Evolutionary conservation across 2,329 filamentous ascomycete genomes (phyloP), one percentile per base, ranked within the genome.

Genomic region (Colletotrichum tropicale): DNA sequence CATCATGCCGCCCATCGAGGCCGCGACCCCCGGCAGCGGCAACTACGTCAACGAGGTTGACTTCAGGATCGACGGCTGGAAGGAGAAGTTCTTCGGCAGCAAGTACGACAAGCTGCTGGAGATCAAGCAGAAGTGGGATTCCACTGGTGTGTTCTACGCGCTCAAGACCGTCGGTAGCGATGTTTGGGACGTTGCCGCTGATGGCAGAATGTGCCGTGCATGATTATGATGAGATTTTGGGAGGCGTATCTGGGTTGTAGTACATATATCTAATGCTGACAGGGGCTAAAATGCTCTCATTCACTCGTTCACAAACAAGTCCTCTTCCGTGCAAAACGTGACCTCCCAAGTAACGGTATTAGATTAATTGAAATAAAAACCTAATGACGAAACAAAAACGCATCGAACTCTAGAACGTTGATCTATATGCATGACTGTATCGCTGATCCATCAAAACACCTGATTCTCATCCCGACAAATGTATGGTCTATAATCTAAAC

Each of bases 41-140:
- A 83, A 86, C 6, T 90, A 90, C 76, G 80, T 88, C 79, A 90
- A 89, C 76, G 90, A 92, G 83, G 87, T 84, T 4, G 87, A 91
- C 79, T 86, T 88, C 56, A 83, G 85, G 74, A 84, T 90, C 79
- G 85, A 84, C 2, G 78, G 87, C 70, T 90, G 84, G 79, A 82
- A 88, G 78, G 78, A 85, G 34, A 82, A 80, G 4, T 90, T 90
- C 81, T 90, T 85, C 78, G 89, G 89, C 2, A 76, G 52, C 3
- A 89, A 89, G 74, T 90, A 90, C 72, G 72, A 79, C 2, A 77
- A 76, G 12, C 78, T 91, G 24, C 70, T 85, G 16, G 38, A 61
- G 1, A 83, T 91, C 34, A 92, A 92, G 85, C 79, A 83, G 38
- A 87, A 85, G 79, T 91, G 87, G 77, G 90, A 91, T 77, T 83